Evolutionary conservation across 331 rosid species (phyloP), one percentile per base, ranked within the genome.

Genomic region (Erythrophleum ivorense): DNA sequence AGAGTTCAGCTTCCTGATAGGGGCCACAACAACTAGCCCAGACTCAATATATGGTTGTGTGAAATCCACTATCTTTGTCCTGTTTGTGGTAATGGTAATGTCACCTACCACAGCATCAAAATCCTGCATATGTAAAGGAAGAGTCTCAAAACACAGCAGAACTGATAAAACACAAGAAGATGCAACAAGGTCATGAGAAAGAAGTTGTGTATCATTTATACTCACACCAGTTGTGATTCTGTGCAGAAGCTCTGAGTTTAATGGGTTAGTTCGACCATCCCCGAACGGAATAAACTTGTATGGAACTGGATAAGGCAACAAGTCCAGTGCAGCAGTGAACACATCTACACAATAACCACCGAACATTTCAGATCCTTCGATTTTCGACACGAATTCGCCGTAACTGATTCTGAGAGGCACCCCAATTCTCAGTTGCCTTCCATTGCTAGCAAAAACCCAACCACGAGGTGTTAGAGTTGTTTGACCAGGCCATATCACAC

Each of bases 11-110:
- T 89, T 89, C 81, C 73, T 82, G 15, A 92, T 60, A 4, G 94
- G 88, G 29, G 97, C 97, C 64, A 89, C 90, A 3, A 92, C 95
- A 33, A 92, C 91, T 19, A 91, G 86, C 52, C 91, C 94, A 0
- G 95, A 89, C 75, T 89, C 95, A 31, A 89, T 75, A 65, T 91
- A 92, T 71, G 92, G 95, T 41, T 91, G 92, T 7, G 97, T 91
- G 64, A 92, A 92, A 84, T 92, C 97, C 62, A 85, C 94, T 54
- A 91, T 87, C 88, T 88, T 87, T 15, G 94, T 81, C 72, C 95
- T 66, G 84, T 83, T 89, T 1, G 91, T 91, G 68, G 89, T 91
- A 16, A 92, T 92, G 31, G 92, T 86, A 69, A 92, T 79, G 76
- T 92, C 97, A 0, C 95, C 94, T 12, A 88, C 88, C 48, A 87